These are phyloP conservation scores for Fusarium euwallaceae DNA, from an alignment of 2,329 filamentous ascomycete genomes.

Conservation along the genomic window DNA sequence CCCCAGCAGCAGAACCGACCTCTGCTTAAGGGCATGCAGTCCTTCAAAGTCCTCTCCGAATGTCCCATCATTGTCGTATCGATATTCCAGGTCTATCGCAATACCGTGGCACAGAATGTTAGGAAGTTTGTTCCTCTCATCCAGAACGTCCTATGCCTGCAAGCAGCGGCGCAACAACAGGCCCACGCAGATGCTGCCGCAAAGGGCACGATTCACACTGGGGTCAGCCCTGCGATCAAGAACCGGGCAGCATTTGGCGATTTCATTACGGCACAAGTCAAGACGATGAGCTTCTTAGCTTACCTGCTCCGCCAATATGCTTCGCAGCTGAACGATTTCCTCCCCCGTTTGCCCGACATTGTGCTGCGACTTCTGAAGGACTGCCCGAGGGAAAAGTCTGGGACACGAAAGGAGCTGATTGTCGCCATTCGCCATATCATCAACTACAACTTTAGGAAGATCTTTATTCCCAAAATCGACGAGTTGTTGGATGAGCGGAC, in stretches of 20 bases:
- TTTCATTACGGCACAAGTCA: constrained; percentile 97
- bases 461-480: constrained; percentile 94
- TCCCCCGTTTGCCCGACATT: constrained; percentile 86
- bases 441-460: constrained; percentile 97
- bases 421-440: constrained; percentile 98
- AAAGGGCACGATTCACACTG: constrained; percentile 87
- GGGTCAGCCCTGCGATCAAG: constrained; percentile 92
- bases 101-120: constrained; percentile 84
- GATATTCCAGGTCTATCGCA: constrained; percentile 93
- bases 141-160: constrained; percentile 87
- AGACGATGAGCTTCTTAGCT: constrained; percentile 98
- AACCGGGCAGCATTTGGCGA: constrained; percentile 96
- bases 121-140: constrained; percentile 94
- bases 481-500: constrained; percentile 94
- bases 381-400: constrained; percentile 93
- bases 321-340: constrained; percentile 87
- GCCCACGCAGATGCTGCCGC: constrained; percentile 88
- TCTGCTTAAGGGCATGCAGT: constrained; percentile 94
- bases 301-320: constrained; percentile 92
- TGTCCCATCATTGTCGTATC: constrained; percentile 99
- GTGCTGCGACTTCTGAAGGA: constrained; percentile 93
- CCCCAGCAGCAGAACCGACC: constrained; percentile 84
- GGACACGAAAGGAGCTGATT: constrained; percentile 91
- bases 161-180: constrained; percentile 93
- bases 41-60: constrained; percentile 97